Evolutionary conservation across 306 rosid species (phyloP).

Genomic region (Adenanthera pavonina): DNA sequence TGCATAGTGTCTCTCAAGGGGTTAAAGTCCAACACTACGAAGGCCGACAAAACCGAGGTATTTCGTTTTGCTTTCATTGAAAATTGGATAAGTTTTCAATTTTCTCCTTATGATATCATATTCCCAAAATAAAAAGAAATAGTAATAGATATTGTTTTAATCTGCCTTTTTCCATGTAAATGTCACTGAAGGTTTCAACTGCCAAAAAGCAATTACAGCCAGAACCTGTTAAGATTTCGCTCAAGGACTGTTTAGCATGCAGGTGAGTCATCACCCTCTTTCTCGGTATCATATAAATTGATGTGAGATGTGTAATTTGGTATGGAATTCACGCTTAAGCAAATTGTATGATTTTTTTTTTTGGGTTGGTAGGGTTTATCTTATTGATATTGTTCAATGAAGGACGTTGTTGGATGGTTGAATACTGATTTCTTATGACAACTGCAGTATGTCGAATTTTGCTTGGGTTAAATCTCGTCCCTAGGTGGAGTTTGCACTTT

Average conservation of each 20-base stretch:
- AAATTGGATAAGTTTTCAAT: not conserved
- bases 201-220: constrained; percentile 58
- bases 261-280: constrained; percentile 55
- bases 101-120: not conserved
- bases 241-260: constrained; percentile 98
- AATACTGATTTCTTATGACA: not conserved
- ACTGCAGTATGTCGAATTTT: not conserved
- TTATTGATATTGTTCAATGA: constrained; percentile 8
- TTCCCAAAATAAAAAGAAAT: not conserved
- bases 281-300: not conserved
- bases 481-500: not conserved
- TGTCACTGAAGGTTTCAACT: constrained; percentile 58
- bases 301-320: not conserved
- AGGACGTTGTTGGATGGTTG: not conserved
- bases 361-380: not conserved
- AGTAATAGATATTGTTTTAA: not conserved
- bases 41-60: constrained; percentile 68
- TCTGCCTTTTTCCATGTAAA: not conserved
- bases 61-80: not conserved
- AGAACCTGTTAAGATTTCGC: constrained; percentile 92
- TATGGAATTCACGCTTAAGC: not conserved
- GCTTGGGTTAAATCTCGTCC: not conserved
- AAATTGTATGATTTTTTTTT: not conserved
- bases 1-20: constrained; percentile 95
- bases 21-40: constrained; percentile 52